A percentile compares a stretch with the other conserved stretches of the same genome.
Conservation (phyloP, 495 filamentous ascomycete genomes). For the Podospora anserina region DNA sequence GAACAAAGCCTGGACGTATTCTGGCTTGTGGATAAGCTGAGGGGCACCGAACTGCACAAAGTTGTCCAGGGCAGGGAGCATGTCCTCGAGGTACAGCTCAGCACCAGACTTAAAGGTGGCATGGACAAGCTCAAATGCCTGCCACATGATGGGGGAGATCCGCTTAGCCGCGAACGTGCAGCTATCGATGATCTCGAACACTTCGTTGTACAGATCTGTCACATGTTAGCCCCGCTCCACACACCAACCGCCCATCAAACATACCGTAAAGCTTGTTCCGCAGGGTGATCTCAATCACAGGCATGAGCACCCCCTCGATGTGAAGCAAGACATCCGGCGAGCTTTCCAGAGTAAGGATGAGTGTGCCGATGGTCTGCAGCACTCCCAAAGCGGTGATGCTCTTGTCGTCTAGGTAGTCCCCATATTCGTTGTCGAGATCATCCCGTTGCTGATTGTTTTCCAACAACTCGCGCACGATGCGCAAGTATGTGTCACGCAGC, state of each 20-base stretch:
- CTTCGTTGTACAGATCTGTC: slow-evolving; percentile 87
- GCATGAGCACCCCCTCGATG: slow-evolving; percentile 93
- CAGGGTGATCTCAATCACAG: slow-evolving; percentile 89
- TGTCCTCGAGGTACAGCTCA: slow-evolving; percentile 96
- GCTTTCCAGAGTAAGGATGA: slow-evolving; percentile 94
- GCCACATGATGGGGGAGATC: slow-evolving; percentile 96
- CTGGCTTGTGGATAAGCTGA: slow-evolving; percentile 74
- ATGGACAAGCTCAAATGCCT: slow-evolving; percentile 94
- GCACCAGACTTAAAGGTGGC: slow-evolving; percentile 95
- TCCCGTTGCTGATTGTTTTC: slow-evolving; percentile 73
- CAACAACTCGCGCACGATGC: slow-evolving; percentile 86
- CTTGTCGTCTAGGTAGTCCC: slow-evolving; percentile 95
- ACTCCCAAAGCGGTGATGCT: slow-evolving; percentile 96
- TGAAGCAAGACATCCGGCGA: slow-evolving; percentile 91
- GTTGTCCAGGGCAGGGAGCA: slow-evolving; percentile 96
- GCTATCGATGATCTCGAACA: slow-evolving; percentile 98
- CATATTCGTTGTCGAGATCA: slow-evolving; percentile 72
- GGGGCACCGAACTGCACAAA: slow-evolving; percentile 87
- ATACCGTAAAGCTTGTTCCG: slow-evolving; percentile 92
- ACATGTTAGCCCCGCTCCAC: not conserved
- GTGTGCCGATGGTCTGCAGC: slow-evolving; percentile 93
- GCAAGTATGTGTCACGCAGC: slow-evolving; percentile 90
- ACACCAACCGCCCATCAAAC: not conserved
- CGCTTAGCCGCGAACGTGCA: slow-evolving; percentile 97
- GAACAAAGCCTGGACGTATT: slow-evolving; percentile 80